Conservation (phyloP, 345 rosid species). For the Salix koriyanagi region DNA sequence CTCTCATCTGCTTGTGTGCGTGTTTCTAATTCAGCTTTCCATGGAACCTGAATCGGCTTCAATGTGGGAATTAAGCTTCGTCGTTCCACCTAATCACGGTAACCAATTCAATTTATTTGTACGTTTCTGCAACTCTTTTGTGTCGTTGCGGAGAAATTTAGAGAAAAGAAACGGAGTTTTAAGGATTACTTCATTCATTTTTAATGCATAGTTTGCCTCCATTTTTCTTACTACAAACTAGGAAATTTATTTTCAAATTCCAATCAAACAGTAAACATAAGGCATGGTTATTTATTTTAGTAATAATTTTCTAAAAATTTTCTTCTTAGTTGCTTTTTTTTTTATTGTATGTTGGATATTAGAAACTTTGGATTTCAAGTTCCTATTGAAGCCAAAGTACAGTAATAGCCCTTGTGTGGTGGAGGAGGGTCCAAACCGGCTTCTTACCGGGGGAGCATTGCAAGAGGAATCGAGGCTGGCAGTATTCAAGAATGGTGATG, state of each 20-base stretch:
- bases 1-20: not conserved
- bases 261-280: not conserved
- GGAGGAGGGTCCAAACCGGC: slow-evolving; percentile 84
- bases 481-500: slow-evolving; percentile 64
- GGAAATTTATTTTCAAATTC: not conserved
- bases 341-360: slow-evolving; percentile 6
- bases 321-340: not conserved
- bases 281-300: too few species aligned
- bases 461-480: slow-evolving; percentile 79
- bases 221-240: not conserved
- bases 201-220: not conserved
- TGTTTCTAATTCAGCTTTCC: slow-evolving; percentile 46
- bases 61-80: slow-evolving; percentile 88
- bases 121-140: slow-evolving; percentile 1
- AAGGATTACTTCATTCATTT: not conserved
- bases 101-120: not conserved
- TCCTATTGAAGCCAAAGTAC: slow-evolving; percentile 86
- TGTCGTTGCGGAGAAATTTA: slow-evolving; percentile 3
- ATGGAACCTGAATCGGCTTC: slow-evolving; percentile 91
- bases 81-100: slow-evolving; percentile 98
- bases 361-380: slow-evolving; percentile 98
- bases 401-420: slow-evolving; percentile 57
- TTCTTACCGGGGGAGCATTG: slow-evolving; percentile 66
- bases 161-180: not conserved
- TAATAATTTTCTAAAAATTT: not conserved